A percentile compares a stretch with the other conserved stretches of the same genome.
Conservation (phyloP, 306 rosid species). For the Phaseolus lunatus region DNA sequence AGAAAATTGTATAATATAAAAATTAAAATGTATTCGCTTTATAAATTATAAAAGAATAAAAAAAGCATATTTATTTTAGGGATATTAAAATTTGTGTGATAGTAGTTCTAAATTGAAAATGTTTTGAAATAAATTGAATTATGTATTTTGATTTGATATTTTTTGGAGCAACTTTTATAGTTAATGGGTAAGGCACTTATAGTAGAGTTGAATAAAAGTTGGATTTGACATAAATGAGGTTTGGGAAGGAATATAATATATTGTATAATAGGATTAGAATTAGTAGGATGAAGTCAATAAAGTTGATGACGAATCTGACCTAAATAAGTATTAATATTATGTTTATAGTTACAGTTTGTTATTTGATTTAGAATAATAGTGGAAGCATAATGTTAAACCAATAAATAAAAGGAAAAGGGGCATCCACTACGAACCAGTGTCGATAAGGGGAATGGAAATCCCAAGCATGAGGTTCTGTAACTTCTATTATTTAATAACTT, state of each 20-base stretch:
- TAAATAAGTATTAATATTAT: constrained; percentile 1
- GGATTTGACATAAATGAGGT: not conserved
- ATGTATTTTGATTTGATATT: too few species aligned
- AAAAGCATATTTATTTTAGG: too few species aligned
- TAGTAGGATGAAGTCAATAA: not conserved
- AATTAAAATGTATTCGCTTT: too few species aligned
- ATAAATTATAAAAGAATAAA: too few species aligned
- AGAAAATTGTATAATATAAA: too few species aligned
- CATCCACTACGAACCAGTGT: too few species aligned
- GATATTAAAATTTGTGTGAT: too few species aligned
- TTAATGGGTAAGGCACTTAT: not conserved
- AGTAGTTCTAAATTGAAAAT: too few species aligned
- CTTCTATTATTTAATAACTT: too few species aligned
- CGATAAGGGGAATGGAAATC: too few species aligned
- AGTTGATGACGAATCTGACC: not conserved
- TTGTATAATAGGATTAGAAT: not conserved
- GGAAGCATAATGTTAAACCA: not conserved
- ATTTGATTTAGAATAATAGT: not conserved
- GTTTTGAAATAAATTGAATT: too few species aligned
- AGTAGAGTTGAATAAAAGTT: not conserved
- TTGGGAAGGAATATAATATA: constrained; percentile 20
- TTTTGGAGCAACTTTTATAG: not conserved
- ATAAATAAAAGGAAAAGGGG: not conserved
- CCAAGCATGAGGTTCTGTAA: too few species aligned
- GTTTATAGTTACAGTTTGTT: not conserved